Conservation (phyloP, 1,284 basidiomycete species). For the Fistulinella cinereoalba region DNA sequence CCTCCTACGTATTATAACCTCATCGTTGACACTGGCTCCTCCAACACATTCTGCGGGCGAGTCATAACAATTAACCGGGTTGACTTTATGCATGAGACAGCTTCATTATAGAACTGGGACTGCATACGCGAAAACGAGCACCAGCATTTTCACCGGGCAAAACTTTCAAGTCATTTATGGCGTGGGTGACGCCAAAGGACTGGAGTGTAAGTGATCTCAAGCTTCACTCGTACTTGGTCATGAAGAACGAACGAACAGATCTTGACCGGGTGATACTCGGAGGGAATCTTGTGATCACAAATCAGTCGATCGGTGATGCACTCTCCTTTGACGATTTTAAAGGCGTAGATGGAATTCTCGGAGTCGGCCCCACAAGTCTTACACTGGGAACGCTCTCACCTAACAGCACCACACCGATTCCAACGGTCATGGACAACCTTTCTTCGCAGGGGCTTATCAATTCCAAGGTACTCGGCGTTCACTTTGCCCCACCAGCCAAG, state of each 20-base stretch:
- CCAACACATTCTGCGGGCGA: constrained; percentile 35
- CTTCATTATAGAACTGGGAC: constrained; percentile 13
- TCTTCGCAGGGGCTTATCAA: constrained; percentile 16
- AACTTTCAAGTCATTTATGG: constrained; percentile 26
- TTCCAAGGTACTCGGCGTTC: constrained; percentile 20
- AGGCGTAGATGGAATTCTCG: constrained; percentile 24
- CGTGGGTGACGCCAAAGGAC: constrained; percentile 17
- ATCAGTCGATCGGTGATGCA: constrained; percentile 28
- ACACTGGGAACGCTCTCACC: constrained; percentile 13
- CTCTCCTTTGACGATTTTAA: constrained; percentile 9
- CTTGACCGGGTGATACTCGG: constrained; percentile 22
- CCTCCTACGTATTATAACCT: constrained; percentile 25
- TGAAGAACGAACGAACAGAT: constrained; percentile 16
- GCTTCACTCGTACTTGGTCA: neutral
- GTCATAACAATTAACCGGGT: constrained; percentile 2
- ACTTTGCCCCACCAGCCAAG: constrained; percentile 22
- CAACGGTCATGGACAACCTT: constrained; percentile 30
- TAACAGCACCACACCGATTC: constrained; percentile 7
- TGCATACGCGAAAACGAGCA: constrained; percentile 21
- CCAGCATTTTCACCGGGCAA: constrained; percentile 25
- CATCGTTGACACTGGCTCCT: constrained; percentile 33
- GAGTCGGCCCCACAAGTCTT: constrained; percentile 25
- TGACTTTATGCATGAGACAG: neutral
- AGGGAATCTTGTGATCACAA: constrained; percentile 16
- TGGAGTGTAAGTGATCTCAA: constrained; percentile 21